phyloP scores from a whole-genome alignment of 2,329 filamentous ascomycete species.

The Chrysosporium keratinophilum region DNA sequence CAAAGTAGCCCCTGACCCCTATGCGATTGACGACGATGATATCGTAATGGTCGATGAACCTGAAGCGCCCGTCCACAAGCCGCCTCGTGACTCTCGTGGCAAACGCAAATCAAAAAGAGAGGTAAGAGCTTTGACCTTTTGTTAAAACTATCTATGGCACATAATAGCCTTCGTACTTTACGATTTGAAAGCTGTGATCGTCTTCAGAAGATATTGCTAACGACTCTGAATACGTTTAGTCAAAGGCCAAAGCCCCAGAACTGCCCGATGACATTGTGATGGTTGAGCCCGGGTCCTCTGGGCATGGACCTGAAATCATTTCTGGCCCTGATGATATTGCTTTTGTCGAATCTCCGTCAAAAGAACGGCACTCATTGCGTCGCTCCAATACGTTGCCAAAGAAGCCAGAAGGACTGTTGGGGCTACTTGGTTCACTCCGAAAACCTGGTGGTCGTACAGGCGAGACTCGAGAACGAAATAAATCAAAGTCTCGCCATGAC shows the following conservation, averaged over 20 bases:
- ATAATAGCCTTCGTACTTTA: not conserved
- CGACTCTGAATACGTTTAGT: constrained; percentile 20
- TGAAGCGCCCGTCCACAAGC: constrained; percentile 25
- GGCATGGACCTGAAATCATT: constrained; percentile 36
- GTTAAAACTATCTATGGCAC: not conserved
- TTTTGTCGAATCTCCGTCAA: constrained; percentile 41
- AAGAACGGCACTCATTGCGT: constrained; percentile 45
- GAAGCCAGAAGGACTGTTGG: constrained; percentile 49
- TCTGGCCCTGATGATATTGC: constrained; percentile 43
- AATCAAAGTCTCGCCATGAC: constrained; percentile 30
- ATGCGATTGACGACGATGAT: constrained; percentile 56
- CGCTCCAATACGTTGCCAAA: constrained; percentile 54
- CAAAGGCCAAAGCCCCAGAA: constrained; percentile 27
- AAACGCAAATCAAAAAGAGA: constrained; percentile 31
- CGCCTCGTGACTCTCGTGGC: constrained; percentile 24
- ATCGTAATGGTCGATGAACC: constrained; percentile 46
- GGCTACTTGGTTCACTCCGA: constrained; percentile 48
- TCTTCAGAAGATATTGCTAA: constrained; percentile 12
- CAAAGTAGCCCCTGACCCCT: constrained; percentile 43
- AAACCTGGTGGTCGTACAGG: constrained; percentile 23
- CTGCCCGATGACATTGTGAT: constrained; percentile 44
- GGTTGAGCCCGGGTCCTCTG: constrained; percentile 41
- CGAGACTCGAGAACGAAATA: constrained; percentile 29
- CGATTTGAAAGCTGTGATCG: not conserved
- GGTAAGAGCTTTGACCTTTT: constrained; percentile 21